Percentiles rank a stretch among this genome's conserved stretches.
These are phyloP conservation scores for Globisporangium takayamanum DNA, from an alignment of 352 stramenopile species.

Conservation along the genomic window DNA sequence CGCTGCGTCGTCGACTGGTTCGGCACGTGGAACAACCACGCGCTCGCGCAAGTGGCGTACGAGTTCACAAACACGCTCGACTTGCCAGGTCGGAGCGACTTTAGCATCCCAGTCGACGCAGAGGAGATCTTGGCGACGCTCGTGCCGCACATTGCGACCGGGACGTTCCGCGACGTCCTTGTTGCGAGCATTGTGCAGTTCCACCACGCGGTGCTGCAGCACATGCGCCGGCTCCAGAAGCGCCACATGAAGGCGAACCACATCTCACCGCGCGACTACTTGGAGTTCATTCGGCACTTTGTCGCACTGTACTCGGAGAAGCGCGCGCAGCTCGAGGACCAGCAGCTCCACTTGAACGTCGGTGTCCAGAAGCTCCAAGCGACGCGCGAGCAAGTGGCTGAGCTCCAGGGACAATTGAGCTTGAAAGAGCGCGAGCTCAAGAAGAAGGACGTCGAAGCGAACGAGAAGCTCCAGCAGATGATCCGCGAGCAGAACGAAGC, in stretches of 20 bases:
- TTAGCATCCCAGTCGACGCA: constrained; percentile 40
- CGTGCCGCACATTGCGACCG: constrained; percentile 62
- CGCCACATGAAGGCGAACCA: constrained; percentile 86
- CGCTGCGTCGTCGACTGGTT: constrained; percentile 99
- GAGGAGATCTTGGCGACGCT: constrained; percentile 43
- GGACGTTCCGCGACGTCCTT: constrained; percentile 71
- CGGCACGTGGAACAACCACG: constrained; percentile 97
- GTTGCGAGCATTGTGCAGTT: constrained; percentile 85
- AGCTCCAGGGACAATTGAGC: constrained; percentile 87
- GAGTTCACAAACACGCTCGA: constrained; percentile 96
- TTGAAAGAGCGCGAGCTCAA: constrained; percentile 93
- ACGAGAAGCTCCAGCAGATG: constrained; percentile 99
- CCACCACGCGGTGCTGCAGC: constrained; percentile 76
- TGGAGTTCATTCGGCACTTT: constrained; percentile 92
- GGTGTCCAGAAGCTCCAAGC: constrained; percentile 97
- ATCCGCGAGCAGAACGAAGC: constrained; percentile 98
- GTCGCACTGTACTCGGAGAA: constrained; percentile 89
- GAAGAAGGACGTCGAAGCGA: constrained; percentile 95
- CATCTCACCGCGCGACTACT: constrained; percentile 89
- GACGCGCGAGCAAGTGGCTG: constrained; percentile 96
- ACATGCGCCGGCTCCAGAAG: constrained; percentile 84
- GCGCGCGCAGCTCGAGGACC: constrained; percentile 90
- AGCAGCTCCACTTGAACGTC: constrained; percentile 98
- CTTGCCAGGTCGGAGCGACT: constrained; percentile 83
- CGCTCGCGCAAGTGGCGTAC: constrained; percentile 97